Evolutionary conservation across 1,139 yeast species (phyloP), one percentile per base, ranked within the genome.

Genomic region (Debaryomycetaceae sp.): DNA sequence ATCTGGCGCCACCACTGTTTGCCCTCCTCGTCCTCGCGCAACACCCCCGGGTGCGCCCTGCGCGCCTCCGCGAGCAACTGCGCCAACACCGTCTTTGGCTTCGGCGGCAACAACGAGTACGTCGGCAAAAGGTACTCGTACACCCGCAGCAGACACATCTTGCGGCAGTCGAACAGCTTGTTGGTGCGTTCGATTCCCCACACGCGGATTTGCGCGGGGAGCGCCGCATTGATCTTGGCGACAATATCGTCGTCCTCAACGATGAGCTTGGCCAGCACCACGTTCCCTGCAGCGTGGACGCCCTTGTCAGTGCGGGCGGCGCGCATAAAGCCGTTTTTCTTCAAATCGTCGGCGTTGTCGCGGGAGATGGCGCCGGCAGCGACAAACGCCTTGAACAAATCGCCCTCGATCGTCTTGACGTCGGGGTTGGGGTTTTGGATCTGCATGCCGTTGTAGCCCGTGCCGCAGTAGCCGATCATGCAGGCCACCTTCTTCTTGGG

Each of bases 231-330:
- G 56, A 93, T 82, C 53, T 78, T 83, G 26, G 69, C 66, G 27
- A 83, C 67, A 32, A 89, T 71, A 34, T 83, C 82, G n/a, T 71
- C 74, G 48, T 89, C 97, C 52, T 89, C 96, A 36, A 89, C 74
- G 46, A 89, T 88, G 65, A 91, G 64, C 53, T 91, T 91, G 47
- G 86, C 66, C 6, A 95, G 83, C 27, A 93, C 77, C 18, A 91
- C 88, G 52, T 91, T 91, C 17, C 98, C 97, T 4, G 97, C 97
- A 16, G 99, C 98, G 58, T 91, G 99, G 11, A 91, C 99, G 39
- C 98, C 99, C 58, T 91, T 93, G 55, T 91, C 99, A 4, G 99
- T 91, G 57, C 98, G 72, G 3, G 98, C 98, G 28, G 97, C 95
- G 48, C 99, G 75, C 84, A 85, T 83, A 48, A 93, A 84, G 0